Conservation (phyloP, 2,329 filamentous ascomycete genomes). For the Ophioceras dolichostomum region DNA sequence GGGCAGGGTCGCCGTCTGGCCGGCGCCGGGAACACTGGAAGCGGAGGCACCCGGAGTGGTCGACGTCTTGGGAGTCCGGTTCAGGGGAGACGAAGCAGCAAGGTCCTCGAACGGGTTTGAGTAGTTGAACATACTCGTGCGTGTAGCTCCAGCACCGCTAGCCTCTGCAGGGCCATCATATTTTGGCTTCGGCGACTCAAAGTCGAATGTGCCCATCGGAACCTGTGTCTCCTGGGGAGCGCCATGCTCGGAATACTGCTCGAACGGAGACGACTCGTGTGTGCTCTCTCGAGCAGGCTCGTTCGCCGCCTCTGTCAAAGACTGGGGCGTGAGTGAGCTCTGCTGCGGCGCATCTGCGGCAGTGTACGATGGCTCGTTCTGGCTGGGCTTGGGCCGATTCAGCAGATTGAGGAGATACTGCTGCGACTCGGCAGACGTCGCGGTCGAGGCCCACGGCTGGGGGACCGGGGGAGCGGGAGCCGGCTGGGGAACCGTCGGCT, state of each 20-base stretch:
- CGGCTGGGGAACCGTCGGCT: slow-evolving; percentile 13
- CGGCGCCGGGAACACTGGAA: slow-evolving; percentile 11
- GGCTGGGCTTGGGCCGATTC: slow-evolving; percentile 61
- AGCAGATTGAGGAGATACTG: slow-evolving; percentile 78
- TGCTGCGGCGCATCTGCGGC: slow-evolving; percentile 27
- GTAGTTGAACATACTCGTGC: slow-evolving; percentile 20
- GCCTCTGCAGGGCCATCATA: slow-evolving; percentile 15
- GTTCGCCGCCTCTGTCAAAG: slow-evolving; percentile 7
- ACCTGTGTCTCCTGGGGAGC: background rate
- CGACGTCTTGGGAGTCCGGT: slow-evolving; percentile 26
- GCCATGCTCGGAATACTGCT: background rate
- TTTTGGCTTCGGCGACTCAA: slow-evolving; percentile 7
- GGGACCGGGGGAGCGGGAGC: slow-evolving; percentile 10
- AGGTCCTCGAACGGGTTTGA: slow-evolving; percentile 29
- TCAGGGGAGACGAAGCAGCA: slow-evolving; percentile 24
- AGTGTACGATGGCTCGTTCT: slow-evolving; percentile 34
- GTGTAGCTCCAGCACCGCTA: slow-evolving; percentile 4
- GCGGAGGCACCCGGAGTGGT: slow-evolving; percentile 14
- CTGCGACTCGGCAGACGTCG: slow-evolving; percentile 59
- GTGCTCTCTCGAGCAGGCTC: slow-evolving; percentile 10
- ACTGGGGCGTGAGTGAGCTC: slow-evolving; percentile 31
- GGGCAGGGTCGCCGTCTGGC: slow-evolving; percentile 19
- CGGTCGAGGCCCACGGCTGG: slow-evolving; percentile 29
- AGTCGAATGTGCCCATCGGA: slow-evolving; percentile 6
- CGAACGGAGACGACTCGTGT: background rate